Base-by-base conservation (phyloP, 1,284 basidiomycete genomes). In the Leccinum pachyderme region DNA sequence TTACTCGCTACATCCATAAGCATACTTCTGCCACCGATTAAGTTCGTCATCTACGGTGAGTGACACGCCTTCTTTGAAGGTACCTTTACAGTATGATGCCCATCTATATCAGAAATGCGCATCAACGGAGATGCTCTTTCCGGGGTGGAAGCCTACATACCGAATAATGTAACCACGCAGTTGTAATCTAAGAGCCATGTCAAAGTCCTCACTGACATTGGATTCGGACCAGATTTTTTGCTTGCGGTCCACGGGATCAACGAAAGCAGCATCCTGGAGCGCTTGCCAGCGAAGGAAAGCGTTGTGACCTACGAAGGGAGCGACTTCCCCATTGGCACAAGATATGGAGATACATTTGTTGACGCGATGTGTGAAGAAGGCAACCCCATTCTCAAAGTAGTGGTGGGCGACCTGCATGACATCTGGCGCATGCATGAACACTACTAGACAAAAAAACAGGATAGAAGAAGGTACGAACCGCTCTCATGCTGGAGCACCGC, bases 301-400 rank as follows among this genome's bases (percentile, higher is more conserved):
- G 57, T 94, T 93, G 71, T 94, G 92, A 0, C 92, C 92, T 58
- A 94, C 89, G 64, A 93, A 93, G 1, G 91, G 91, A 0, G 91
- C 88, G 28, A 88, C 83, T 71, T 92, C 90, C 44, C 89, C 91
- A 61, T 89, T 91, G 5, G 82, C 85, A 57, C 83, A 86, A 27
- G 82, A 82, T 77, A 89, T 80, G 0, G 87, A 87, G 57, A 93
- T 93, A 62, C 81, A 85, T 63, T 78, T 79, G 72, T 92, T 89
- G 71, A 91, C 90, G 27, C 89, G 78, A 7, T 82, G 81, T 1
- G 90, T 93, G 74, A 95, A 94, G 72, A 87, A 87, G 1, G 89
- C 84, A 65, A 94, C 86, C 2, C 88, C 89, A 64, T 89, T 90
- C 69, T 94, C 92, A 63, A 94, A 94, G 72, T 90, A 94, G 71